Percentiles rank a stretch among this genome's conserved stretches.
Evolutionary conservation across 768 basidiomycete genomes (phyloP).

Genomic region (Lentinula aciculospora): DNA sequence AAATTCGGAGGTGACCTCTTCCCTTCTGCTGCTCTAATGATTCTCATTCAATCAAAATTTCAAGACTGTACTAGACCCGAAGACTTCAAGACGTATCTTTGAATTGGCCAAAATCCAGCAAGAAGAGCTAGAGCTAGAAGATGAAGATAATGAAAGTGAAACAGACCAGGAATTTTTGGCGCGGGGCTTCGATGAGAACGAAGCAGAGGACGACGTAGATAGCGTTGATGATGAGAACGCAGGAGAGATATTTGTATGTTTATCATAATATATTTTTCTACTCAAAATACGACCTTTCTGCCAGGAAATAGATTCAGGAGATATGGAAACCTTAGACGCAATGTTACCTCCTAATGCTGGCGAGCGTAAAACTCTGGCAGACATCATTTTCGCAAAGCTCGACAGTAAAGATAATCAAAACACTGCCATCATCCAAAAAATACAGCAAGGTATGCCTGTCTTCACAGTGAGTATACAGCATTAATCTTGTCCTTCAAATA

Average conservation of each 20-base stretch:
- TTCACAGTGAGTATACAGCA: not conserved
- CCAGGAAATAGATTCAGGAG: conserved; percentile 87
- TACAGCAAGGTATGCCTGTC: conserved; percentile 43
- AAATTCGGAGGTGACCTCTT: conserved; percentile 43
- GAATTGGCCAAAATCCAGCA: conserved; percentile 92
- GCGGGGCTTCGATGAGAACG: conserved; percentile 24
- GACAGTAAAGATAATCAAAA: conserved; percentile 53
- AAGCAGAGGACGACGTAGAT: conserved; percentile 39
- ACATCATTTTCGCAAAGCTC: conserved; percentile 94
- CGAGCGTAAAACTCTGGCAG: conserved; percentile 84
- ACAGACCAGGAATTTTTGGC: conserved; percentile 54
- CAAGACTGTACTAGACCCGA: conserved; percentile 71
- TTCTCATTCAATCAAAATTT: conserved; percentile 10
- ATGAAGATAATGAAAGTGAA: conserved; percentile 37
- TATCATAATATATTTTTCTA: not conserved
- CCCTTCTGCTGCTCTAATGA: conserved; percentile 12
- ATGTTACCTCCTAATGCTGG: conserved; percentile 70
- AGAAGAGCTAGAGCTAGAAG: conserved; percentile 72
- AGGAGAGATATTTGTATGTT: conserved; percentile 58
- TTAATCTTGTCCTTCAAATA: conserved; percentile 4
- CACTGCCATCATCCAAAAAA: conserved; percentile 52
- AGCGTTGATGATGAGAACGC: conserved; percentile 31
- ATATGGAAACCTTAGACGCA: conserved; percentile 80
- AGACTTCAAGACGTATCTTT: conserved; percentile 82
- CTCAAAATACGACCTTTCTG: conserved; percentile 10